Base-by-base conservation (phyloP, 345 rosid genomes). In the Linum usitatissimum region DNA sequence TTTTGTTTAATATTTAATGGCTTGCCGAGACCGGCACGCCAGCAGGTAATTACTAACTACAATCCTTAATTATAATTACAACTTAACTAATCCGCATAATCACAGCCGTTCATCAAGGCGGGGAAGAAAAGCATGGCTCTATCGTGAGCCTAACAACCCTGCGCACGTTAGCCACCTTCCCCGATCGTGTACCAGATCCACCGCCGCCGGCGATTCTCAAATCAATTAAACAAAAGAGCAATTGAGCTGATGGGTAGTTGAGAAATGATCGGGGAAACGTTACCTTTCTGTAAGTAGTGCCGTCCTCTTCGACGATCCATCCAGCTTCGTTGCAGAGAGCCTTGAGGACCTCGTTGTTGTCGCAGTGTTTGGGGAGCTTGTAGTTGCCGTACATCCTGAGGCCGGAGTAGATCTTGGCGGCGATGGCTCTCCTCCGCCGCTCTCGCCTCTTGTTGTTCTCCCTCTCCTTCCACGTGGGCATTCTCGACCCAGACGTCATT, bases 381-480 rank as follows among this genome's bases (percentile, higher is more conserved):
- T 63, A 92, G 78, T 89, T 92, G 0, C 98, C 98, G 75, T 83
- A 89, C 86, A 86, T 83, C 60, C 99, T 63, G 18, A 93, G 81
- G 0, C 99, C 99, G 0, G 97, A 9, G 66, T 77, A 93, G 80
- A 90, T 93, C 91, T 93, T 90, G 19, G 99, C 96, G 17, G 99
- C 90, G 74, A 93, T 83, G 64, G 99, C 99, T 30, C 99, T 74
- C 67, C 99, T 73, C 56, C 97, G 65, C 71, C 99, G 66, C 74
- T 93, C 99, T 71, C 99, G 70, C 67, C 88, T 69, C 77, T 93
- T 93, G 78, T 93, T 93, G 81, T 90, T 93, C 84, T 93, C 99
- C 60, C 99, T 77, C 82, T 93, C 99, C 80, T 87, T 93, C 96
- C 97, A 90, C 42, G 94, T 87, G 73, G 99, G 99, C 78, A 84